Conservation (phyloP, 805 yeast genomes). For the Blastobotrys peoriensis region DNA sequence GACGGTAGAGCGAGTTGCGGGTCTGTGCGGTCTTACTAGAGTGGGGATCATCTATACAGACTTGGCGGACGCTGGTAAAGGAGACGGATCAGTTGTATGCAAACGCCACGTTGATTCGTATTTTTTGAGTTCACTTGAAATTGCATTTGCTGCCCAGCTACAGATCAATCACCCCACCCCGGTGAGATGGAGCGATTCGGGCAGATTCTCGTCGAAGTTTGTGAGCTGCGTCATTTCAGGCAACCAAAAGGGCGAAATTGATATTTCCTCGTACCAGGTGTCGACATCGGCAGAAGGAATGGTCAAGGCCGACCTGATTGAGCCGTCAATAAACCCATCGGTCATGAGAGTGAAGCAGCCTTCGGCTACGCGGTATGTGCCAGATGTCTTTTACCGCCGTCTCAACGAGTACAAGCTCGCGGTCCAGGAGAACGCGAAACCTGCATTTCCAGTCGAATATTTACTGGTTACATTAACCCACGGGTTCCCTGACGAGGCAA, state of each 20-base stretch:
- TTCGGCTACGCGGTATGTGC: conserved; percentile 75
- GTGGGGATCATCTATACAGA: conserved; percentile 90
- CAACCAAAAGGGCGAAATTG: conserved; percentile 82
- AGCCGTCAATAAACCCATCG: conserved; percentile 87
- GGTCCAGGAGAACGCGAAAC: conserved; percentile 84
- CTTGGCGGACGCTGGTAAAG: conserved; percentile 76
- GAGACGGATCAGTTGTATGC: conserved; percentile 84
- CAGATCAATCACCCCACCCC: conserved; percentile 61
- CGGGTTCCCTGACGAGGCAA: conserved; percentile 72
- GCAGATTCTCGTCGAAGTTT: conserved; percentile 76
- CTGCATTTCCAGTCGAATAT: conserved; percentile 91
- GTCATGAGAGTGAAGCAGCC: conserved; percentile 75
- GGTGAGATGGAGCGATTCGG: conserved; percentile 57
- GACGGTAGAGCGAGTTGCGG: conserved; percentile 48
- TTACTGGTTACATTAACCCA: conserved; percentile 81
- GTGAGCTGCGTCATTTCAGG: conserved; percentile 93
- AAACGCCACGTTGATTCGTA: conserved; percentile 90
- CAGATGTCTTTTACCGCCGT: conserved; percentile 82
- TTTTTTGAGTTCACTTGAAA: conserved; percentile 83
- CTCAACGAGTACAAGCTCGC: conserved; percentile 83
- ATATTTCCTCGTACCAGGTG: conserved; percentile 84
- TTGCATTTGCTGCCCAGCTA: conserved; percentile 71
- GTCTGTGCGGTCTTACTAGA: conserved; percentile 53
- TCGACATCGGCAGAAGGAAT: conserved; percentile 82
- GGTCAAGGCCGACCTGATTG: conserved; percentile 76